Evolutionary conservation across 352 stramenopile genomes (phyloP), one percentile per base, ranked within the genome.

Genomic region (Phytopythium montanum): DNA sequence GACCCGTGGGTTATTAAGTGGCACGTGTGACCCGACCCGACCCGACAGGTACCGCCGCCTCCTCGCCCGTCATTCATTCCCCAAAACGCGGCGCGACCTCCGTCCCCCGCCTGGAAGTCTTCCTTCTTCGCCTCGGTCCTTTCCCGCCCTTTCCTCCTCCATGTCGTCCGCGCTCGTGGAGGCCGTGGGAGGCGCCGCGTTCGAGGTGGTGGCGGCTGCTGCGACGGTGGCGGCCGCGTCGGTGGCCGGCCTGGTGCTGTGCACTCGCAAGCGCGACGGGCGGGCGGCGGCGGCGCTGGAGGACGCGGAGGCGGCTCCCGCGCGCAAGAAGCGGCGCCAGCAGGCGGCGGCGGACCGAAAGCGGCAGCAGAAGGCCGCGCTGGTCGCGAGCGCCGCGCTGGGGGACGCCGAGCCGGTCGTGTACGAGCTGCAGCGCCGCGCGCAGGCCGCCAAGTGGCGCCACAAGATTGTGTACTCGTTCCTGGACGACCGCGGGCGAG

Each of bases 391-490:
- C 42, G 68, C 67, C 31, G 70, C 72, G 34, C 49, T 62, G 1
- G 59, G 74, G 10, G 64, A 57, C 38, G 73, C 70, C 29, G 73
- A 82, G 52, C 66, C 74, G 1, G 67, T 77, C 13, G 62, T 87
- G 8, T 66, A 70, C 26, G 68, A 81, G 50, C 78, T 91, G 49
- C 76, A 88, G 64, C 73, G 72, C 59, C 62, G 69, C 29, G 79
- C 81, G 0, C 9, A 28, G 8, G 54, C 59, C 25, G 59, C 69
- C 54, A 76, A 81, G 58, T 83, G 66, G 62, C 68, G 75, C 53
- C 61, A 89, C 68, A 81, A 86, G 60, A 71, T 92, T 58, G 76
- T 90, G 60, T 94, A 92, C 77, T 90, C 81, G 29, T 92, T 92
- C 60, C 54, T 94, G 56, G 81, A 94, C 72, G 84, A 92, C 61